A percentile compares a stretch with the other conserved stretches of the same genome.
phyloP scores from a whole-genome alignment of 106 monocot genomes.

The Hemerocallis citrina region DNA sequence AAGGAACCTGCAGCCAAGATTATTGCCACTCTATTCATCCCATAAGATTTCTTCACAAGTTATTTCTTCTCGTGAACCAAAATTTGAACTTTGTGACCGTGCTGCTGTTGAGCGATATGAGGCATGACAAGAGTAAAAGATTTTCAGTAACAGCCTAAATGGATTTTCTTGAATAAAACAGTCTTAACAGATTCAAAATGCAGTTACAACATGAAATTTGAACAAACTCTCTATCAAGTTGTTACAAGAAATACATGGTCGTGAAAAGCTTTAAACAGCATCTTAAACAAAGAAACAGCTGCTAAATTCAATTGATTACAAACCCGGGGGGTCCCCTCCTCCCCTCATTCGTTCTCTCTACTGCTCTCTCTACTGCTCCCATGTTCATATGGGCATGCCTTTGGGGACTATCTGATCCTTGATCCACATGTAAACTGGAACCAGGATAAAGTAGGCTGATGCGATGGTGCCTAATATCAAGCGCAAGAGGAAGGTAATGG shows the following conservation, averaged over 20 bases:
- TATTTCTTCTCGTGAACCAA: too few species aligned
- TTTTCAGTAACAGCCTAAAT: too few species aligned
- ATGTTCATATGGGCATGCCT: conserved; percentile 64
- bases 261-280: background rate
- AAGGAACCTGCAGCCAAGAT: too few species aligned
- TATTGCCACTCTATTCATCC: too few species aligned
- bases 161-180: too few species aligned
- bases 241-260: background rate
- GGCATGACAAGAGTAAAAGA: too few species aligned
- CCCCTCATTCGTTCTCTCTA: background rate
- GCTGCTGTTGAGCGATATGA: too few species aligned
- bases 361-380: background rate
- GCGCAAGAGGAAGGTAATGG: conserved; percentile 78
- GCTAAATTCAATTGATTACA: background rate
- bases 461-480: conserved; percentile 74
- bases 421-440: conserved; percentile 99
- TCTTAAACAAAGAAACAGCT: background rate
- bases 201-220: background rate
- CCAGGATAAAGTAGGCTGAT: conserved; percentile 71
- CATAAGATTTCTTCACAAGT: too few species aligned
- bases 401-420: conserved; percentile 93
- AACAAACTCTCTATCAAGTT: background rate
- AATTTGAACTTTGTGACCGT: too few species aligned
- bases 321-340: background rate
- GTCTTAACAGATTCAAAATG: background rate